Conservation (phyloP, 2,329 filamentous ascomycete genomes). For the Malbranchea cinnamomea region DNA sequence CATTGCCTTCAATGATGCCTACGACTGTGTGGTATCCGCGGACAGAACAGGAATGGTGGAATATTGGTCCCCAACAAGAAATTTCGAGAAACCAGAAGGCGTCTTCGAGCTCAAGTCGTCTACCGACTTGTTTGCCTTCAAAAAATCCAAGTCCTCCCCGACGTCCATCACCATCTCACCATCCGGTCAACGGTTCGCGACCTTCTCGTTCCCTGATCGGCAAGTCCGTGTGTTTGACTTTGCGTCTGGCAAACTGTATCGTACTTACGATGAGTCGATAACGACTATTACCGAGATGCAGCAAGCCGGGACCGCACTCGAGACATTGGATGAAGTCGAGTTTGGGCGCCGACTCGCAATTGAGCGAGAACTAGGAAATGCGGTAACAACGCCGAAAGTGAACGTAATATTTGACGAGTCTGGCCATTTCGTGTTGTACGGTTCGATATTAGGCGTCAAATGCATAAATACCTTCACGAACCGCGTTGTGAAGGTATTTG, state of each 20-base stretch:
- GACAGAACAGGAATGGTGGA: slow-evolving; percentile 90
- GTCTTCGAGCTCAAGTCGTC: slow-evolving; percentile 90
- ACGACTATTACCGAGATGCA: slow-evolving; percentile 87
- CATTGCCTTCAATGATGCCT: slow-evolving; percentile 79
- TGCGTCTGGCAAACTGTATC: slow-evolving; percentile 67
- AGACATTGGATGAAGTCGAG: slow-evolving; percentile 76
- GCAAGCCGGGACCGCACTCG: slow-evolving; percentile 68
- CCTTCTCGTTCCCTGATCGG: slow-evolving; percentile 82
- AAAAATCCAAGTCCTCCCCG: slow-evolving; percentile 79
- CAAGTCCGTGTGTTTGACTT: slow-evolving; percentile 94
- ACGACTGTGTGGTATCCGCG: slow-evolving; percentile 78
- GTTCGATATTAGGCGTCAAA: slow-evolving; percentile 82
- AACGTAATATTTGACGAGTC: slow-evolving; percentile 95
- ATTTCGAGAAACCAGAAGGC: slow-evolving; percentile 77
- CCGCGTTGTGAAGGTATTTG: slow-evolving; percentile 77
- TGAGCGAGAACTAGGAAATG: slow-evolving; percentile 70
- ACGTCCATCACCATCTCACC: slow-evolving; percentile 74
- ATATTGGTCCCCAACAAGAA: slow-evolving; percentile 70
- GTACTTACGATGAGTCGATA: slow-evolving; percentile 91
- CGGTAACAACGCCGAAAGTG: slow-evolving; percentile 50
- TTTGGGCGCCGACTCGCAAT: slow-evolving; percentile 78
- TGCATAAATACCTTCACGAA: slow-evolving; percentile 95
- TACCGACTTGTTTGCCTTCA: slow-evolving; percentile 92
- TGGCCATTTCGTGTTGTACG: slow-evolving; percentile 86
- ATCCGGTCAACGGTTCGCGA: slow-evolving; percentile 69